Percentiles rank a stretch among this genome's conserved stretches.
phyloP scores from a whole-genome alignment of 352 stramenopile species.

The Phytophthora quininea region DNA sequence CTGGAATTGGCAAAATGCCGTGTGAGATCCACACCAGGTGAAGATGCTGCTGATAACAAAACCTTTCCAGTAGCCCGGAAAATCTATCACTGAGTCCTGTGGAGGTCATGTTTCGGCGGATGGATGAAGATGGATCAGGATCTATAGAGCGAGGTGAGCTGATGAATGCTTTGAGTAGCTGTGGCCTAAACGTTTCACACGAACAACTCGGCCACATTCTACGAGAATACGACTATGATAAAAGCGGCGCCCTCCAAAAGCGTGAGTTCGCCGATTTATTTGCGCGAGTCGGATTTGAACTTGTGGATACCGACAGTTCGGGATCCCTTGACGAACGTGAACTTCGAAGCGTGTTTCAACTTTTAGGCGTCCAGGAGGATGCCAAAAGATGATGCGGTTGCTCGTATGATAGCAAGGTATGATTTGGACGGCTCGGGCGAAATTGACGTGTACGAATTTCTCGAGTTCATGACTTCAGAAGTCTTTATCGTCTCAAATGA shows the following conservation, averaged over 20 bases:
- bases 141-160: conserved; percentile 53
- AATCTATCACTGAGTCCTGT: conserved; percentile 25
- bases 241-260: conserved; percentile 44
- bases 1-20: conserved; percentile 23
- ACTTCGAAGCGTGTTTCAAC: conserved; percentile 53
- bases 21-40: conserved; percentile 8
- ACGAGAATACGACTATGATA: conserved; percentile 62
- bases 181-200: conserved; percentile 46
- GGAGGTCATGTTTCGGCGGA: conserved; percentile 44
- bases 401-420: conserved; percentile 60
- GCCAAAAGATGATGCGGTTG: conserved; percentile 41
- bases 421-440: conserved; percentile 75
- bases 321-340: conserved; percentile 57
- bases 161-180: conserved; percentile 31
- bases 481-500: conserved; percentile 34
- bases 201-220: conserved; percentile 39
- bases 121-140: conserved; percentile 57
- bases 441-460: conserved; percentile 75
- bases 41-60: conserved; percentile 4
- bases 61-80: not conserved
- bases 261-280: conserved; percentile 68
- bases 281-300: conserved; percentile 55
- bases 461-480: conserved; percentile 76
- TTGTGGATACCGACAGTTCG: conserved; percentile 66
- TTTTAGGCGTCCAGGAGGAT: conserved; percentile 55